Evolutionary conservation across 495 filamentous ascomycete species (phyloP).

Genomic region (Penicillium maclennaniae): DNA sequence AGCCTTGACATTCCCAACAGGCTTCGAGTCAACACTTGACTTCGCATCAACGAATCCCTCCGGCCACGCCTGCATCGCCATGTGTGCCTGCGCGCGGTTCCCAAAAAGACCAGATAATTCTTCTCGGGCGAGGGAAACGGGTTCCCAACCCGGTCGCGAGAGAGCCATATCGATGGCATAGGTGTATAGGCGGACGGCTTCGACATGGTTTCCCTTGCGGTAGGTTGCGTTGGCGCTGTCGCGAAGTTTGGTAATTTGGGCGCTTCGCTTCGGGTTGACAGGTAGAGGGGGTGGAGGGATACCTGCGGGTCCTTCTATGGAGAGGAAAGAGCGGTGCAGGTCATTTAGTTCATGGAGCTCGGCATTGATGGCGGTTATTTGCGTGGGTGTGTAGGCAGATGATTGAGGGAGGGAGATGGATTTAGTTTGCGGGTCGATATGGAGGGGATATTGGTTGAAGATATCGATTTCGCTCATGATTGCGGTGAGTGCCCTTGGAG

Average conservation of each 20-base stretch:
- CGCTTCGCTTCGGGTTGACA: conserved; percentile 78
- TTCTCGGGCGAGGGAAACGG: conserved; percentile 71
- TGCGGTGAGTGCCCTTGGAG: conserved; percentile 6
- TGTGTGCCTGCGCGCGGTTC: conserved; percentile 88
- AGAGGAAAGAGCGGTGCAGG: conserved; percentile 68
- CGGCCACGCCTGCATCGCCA: conserved; percentile 72
- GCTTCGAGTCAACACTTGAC: conserved; percentile 83
- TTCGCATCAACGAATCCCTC: conserved; percentile 83
- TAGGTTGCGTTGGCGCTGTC: conserved; percentile 79
- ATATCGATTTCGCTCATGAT: conserved; percentile 55
- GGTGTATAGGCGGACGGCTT: conserved; percentile 77
- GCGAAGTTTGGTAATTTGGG: conserved; percentile 84
- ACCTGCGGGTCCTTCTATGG: conserved; percentile 46
- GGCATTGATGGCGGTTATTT: conserved; percentile 46
- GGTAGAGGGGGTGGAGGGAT: conserved; percentile 76
- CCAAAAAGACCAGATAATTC: conserved; percentile 75
- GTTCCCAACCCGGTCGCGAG: conserved; percentile 81
- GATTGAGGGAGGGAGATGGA: conserved; percentile 58
- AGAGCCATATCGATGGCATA: conserved; percentile 85
- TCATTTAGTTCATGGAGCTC: conserved; percentile 69
- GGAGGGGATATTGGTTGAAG: conserved; percentile 77
- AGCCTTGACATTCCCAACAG: conserved; percentile 82
- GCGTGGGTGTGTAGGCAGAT: conserved; percentile 28
- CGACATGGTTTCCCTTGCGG: conserved; percentile 66
- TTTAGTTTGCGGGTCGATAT: conserved; percentile 75